Conservation (phyloP, 768 basidiomycete genomes). For the Nidula microcarpa region DNA sequence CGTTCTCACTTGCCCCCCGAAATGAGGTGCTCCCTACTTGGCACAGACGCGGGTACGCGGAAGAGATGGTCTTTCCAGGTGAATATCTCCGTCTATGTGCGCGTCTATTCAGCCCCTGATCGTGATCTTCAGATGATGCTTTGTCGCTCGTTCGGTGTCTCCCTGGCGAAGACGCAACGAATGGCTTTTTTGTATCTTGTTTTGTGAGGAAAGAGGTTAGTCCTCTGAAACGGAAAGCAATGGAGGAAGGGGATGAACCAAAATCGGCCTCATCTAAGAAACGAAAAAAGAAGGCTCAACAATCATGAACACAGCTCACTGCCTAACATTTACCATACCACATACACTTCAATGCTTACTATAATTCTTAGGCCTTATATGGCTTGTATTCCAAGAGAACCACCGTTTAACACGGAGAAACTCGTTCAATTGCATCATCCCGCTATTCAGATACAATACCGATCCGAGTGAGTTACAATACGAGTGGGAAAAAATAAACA, state of each 20-base stretch:
- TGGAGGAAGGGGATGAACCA: constrained; percentile 13
- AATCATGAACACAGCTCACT: too few relatives aligned
- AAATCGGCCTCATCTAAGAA: neutral
- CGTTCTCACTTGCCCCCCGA: constrained; percentile 68
- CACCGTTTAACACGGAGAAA: too few relatives aligned
- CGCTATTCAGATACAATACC: too few relatives aligned
- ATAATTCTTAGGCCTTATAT: too few relatives aligned
- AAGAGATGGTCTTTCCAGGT: constrained; percentile 61
- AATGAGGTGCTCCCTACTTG: constrained; percentile 74
- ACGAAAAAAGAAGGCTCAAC: constrained; percentile 17
- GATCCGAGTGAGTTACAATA: too few relatives aligned
- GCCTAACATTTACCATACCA: too few relatives aligned
- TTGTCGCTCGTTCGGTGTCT: constrained; percentile 67
- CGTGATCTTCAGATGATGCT: constrained; percentile 43
- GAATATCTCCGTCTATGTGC: too few relatives aligned
- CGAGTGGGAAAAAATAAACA: too few relatives aligned
- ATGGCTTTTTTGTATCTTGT: constrained; percentile 98
- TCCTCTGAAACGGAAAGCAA: constrained; percentile 20
- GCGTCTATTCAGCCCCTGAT: too few relatives aligned
- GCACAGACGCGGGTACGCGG: constrained; percentile 72
- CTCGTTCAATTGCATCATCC: too few relatives aligned
- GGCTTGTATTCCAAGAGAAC: too few relatives aligned
- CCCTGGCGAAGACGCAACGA: constrained; percentile 82
- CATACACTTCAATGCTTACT: too few relatives aligned
- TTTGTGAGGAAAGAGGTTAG: constrained; percentile 45